Conservation (phyloP, 768 basidiomycete species). For the Hebeloma cylindrosporum region DNA sequence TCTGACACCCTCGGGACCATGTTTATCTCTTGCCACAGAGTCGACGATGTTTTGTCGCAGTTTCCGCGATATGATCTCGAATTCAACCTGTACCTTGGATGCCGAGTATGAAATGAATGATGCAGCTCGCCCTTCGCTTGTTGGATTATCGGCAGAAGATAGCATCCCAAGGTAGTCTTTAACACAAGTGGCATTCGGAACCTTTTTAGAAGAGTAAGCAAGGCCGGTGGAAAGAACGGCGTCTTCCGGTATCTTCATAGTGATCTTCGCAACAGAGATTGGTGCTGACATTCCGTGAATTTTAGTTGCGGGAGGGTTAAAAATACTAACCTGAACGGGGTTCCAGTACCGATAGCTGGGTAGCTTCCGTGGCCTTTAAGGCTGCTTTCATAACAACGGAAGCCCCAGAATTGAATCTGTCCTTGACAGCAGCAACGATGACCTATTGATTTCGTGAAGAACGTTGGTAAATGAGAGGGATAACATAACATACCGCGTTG, state of each 20-base stretch:
- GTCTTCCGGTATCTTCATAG: constrained; percentile 62
- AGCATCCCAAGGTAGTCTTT: constrained; percentile 84
- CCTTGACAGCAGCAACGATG: constrained; percentile 70
- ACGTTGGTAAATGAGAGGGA: constrained; percentile 3
- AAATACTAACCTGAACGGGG: constrained; percentile 54
- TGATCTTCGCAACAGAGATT: constrained; percentile 63
- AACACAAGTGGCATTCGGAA: constrained; percentile 56
- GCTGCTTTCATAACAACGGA: constrained; percentile 70
- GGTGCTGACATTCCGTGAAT: constrained; percentile 46
- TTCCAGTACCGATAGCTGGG: constrained; percentile 61
- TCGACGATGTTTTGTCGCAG: constrained; percentile 74
- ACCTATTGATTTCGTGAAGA: constrained; percentile 48
- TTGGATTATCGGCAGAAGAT: constrained; percentile 81
- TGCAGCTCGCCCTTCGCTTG: constrained; percentile 60
- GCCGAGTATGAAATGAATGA: constrained; percentile 72
- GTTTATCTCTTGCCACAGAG: constrained; percentile 75
- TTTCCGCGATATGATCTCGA: constrained; percentile 66
- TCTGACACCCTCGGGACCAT: constrained; percentile 81
- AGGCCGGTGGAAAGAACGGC: constrained; percentile 64
- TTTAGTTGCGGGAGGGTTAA: background rate
- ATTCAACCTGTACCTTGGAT: constrained; percentile 80
- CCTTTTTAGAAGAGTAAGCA: constrained; percentile 52
- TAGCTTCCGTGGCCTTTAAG: constrained; percentile 66
- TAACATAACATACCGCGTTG: constrained; percentile 58
- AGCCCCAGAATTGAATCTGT: constrained; percentile 78